Conservation (phyloP, 768 basidiomycete species). For the Boletus sp. region DNA sequence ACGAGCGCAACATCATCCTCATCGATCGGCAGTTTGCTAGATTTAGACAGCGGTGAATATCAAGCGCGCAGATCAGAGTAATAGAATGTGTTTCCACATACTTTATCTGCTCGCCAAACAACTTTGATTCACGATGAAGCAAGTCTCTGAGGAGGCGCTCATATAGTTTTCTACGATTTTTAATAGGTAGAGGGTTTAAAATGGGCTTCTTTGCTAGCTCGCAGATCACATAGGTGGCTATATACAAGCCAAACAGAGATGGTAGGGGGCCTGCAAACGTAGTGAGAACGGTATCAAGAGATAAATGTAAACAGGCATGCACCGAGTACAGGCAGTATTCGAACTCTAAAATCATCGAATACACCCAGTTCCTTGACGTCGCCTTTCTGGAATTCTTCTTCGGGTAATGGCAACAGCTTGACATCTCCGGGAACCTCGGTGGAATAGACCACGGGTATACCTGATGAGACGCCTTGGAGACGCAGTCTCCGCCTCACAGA, state of each 20-base stretch:
- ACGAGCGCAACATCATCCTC: constrained; percentile 82
- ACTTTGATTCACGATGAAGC: constrained; percentile 67
- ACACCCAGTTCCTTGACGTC: constrained; percentile 84
- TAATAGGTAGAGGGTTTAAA: constrained; percentile 78
- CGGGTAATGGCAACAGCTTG: constrained; percentile 83
- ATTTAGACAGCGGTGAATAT: background rate
- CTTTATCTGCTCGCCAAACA: constrained; percentile 61
- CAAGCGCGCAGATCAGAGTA: background rate
- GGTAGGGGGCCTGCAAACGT: constrained; percentile 56
- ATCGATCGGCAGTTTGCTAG: constrained; percentile 72
- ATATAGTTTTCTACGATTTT: constrained; percentile 81
- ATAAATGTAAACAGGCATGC: constrained; percentile 16
- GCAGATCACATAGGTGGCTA: constrained; percentile 85
- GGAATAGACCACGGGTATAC: constrained; percentile 90
- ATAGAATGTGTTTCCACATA: constrained; percentile 32
- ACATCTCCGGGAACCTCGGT: constrained; percentile 91
- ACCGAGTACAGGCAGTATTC: constrained; percentile 92
- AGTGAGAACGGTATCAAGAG: background rate
- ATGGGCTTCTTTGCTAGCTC: constrained; percentile 84
- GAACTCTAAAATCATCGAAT: constrained; percentile 90
- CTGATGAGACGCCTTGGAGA: constrained; percentile 54
- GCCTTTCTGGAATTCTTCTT: constrained; percentile 91
- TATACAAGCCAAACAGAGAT: constrained; percentile 86
- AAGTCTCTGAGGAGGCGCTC: constrained; percentile 76
- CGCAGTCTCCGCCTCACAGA: constrained; percentile 80